Percentiles rank a stretch among this genome's conserved stretches.
Evolutionary conservation across 768 basidiomycete genomes (phyloP).

Genomic region (Auricularia sp.): DNA sequence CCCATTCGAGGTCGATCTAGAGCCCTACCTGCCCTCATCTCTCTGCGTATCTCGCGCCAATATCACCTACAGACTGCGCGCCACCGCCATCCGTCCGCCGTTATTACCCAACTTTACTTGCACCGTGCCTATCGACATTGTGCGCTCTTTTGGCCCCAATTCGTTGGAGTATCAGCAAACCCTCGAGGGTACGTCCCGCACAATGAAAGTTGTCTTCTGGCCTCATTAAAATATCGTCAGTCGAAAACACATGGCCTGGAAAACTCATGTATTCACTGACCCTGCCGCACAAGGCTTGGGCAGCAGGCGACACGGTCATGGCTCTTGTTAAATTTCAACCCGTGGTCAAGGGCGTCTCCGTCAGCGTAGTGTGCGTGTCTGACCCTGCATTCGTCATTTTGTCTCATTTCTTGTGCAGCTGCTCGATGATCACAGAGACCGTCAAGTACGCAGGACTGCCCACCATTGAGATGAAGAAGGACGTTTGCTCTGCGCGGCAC

Average conservation of each 20-base stretch:
- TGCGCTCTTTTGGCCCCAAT: conserved; percentile 67
- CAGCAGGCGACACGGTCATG: conserved; percentile 76
- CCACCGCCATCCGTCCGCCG: conserved; percentile 68
- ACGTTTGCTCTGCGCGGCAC: conserved; percentile 19
- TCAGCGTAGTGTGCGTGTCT: conserved; percentile 28
- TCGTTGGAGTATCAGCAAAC: conserved; percentile 95
- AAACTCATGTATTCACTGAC: conserved; percentile 95
- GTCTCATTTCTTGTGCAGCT: neutral
- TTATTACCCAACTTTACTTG: conserved; percentile 58
- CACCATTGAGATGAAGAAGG: conserved; percentile 28
- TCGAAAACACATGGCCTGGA: conserved; percentile 94
- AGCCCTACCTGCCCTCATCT: conserved; percentile 76
- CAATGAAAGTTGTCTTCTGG: neutral
- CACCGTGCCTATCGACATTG: conserved; percentile 49
- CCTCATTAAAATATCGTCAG: conserved; percentile 14
- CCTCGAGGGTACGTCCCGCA: conserved; percentile 39
- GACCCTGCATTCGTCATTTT: neutral
- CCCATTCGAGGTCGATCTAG: conserved; percentile 82
- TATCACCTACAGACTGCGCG: conserved; percentile 84
- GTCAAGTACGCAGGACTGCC: neutral
- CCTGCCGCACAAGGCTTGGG: conserved; percentile 93
- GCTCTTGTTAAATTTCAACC: conserved; percentile 83
- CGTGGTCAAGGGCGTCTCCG: conserved; percentile 70
- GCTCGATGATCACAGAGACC: conserved; percentile 1
- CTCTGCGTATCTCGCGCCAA: conserved; percentile 31